Evolutionary conservation across 306 rosid genomes (phyloP), one percentile per base, ranked within the genome.

Genomic region (Medicago arabica): DNA sequence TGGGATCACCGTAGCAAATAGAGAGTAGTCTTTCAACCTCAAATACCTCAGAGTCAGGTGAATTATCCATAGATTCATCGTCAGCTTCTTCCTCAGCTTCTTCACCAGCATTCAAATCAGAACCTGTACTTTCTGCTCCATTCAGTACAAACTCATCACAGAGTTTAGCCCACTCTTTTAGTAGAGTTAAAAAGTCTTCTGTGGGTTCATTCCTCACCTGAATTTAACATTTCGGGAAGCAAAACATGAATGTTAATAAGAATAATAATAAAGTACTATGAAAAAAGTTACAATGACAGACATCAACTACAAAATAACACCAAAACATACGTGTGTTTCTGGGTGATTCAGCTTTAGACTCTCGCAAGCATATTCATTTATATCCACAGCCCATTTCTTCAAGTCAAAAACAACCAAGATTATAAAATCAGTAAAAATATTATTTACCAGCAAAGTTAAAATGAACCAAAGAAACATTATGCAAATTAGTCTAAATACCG

Each of bases 341-440:
- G 86, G 80, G 53, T 85, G 88, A 74, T 85, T 82, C 14, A 60
- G 9, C 76, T 76, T 85, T 8, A 85, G 6, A 72, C 86, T 85
- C 68, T 85, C 53, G 4, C 88, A 82, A 1, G 86, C 86, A 55
- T 61, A n/a, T 6, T 25, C 0, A 9, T 85, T 85, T 3, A 76
- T 81, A 31, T 85, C 88, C 25, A 82, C 86, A 15, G 88, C 86
- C 88, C 88, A 85, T 68, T 80, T 81, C 88, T 85, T 31, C 9
- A 70, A 67, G 12, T 25, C 18, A 62, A 78, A 74, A 12, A 40
- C 15, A 74, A 78, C 5, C 15, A 74, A 78, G 1, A 54, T 67
- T 55, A 8, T 51, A 65, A 71, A 64, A 6, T 51, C 41, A 5
- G 36, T 53, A 61, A n/a, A 12, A 36, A 43, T 28, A 54, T 28